A percentile compares a stretch with the other conserved stretches of the same genome.
These are phyloP conservation scores for Ogataea henricii DNA, from an alignment of 805 yeast species.

Conservation along the genomic window DNA sequence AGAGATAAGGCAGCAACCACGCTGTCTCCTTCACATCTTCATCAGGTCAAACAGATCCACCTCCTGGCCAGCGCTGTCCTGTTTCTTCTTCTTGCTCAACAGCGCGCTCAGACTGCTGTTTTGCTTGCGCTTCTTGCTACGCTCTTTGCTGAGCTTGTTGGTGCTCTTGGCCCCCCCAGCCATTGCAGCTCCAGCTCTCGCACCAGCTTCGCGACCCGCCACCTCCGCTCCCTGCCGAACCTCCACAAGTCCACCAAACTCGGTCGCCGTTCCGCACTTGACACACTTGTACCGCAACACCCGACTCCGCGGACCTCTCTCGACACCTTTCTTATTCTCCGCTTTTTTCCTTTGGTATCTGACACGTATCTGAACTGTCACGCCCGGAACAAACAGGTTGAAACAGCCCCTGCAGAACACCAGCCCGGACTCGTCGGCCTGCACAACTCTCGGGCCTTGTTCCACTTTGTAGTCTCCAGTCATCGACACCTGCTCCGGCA, in stretches of 20 bases:
- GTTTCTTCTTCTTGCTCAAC: conserved; percentile 23
- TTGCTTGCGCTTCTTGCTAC: conserved; percentile 30
- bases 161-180: not conserved
- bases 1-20: too few species aligned
- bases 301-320: conserved; percentile 8
- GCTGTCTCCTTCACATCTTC: conserved; percentile 22
- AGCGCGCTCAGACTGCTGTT: conserved; percentile 27
- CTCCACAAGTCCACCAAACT: conserved; percentile 8
- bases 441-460: conserved; percentile 1
- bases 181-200: not conserved
- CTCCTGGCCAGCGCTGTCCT: conserved; percentile 8
- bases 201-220: conserved; percentile 1
- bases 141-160: conserved; percentile 18
- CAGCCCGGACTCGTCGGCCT: conserved; percentile 14
- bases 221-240: not conserved
- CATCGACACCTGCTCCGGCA: conserved; percentile 19
- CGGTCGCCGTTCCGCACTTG: conserved; percentile 19
- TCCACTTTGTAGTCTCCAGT: conserved; percentile 3
- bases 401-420: conserved; percentile 22
- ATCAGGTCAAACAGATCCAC: conserved; percentile 33
- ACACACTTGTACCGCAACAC: conserved; percentile 25
- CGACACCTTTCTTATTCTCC: conserved; percentile 5
- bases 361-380: conserved; percentile 20
- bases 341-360: conserved; percentile 2
- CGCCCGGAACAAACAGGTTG: conserved; percentile 23